Base-by-base conservation (phyloP, 2,329 filamentous ascomycete genomes). In the Hortaea sp. region DNA sequence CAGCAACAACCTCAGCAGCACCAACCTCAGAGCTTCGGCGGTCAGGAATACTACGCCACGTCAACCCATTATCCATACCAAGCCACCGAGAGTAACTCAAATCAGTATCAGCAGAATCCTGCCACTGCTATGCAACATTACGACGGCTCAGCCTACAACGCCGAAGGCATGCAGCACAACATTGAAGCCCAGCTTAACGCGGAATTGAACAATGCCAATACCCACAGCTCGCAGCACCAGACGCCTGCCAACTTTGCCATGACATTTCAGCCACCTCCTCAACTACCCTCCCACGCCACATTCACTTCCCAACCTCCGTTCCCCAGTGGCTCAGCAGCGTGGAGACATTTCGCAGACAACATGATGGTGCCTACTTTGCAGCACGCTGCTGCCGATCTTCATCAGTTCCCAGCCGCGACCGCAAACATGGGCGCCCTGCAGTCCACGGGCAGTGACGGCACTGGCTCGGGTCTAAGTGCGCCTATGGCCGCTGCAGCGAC, bases 321-420 rank as follows among this genome's bases (percentile, higher is more conserved):
- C 4, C 20, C 20, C 4, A 45, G 43, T 29, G 57, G 56, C 7
- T 53, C 52, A 2, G 44, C 50, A 27, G 57, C 58, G 5, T 61
- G 59, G 59, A 50, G 57, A 10, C 52, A 56, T 27, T 61, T 58
- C 28, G 50, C 57, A 7, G 53, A 58, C 12, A 53, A 56, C 32
- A 56, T 60, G 53, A 38, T 44, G 40, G n/a, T 42, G 10, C 28
- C 4, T n/a, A 32, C 35, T 7, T 9, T 28, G 9, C 28, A 20
- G 20, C 20, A 45, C 29, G 9, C 27, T 4, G 10, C 20, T 20
- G 39, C 39, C 39, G 20, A n/a, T 41, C 10, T 20, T 10, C 20
- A 10, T 10, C 10, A 11, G 39, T 11, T 27, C 39, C 39, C 20
- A 10, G 29, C 10, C 41, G 29, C 13, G 13, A 28, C 20, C 7